Percentiles rank a stretch among this genome's conserved stretches.
Conservation (phyloP, 2,329 filamentous ascomycete genomes). For the Daldinia sp. region DNA sequence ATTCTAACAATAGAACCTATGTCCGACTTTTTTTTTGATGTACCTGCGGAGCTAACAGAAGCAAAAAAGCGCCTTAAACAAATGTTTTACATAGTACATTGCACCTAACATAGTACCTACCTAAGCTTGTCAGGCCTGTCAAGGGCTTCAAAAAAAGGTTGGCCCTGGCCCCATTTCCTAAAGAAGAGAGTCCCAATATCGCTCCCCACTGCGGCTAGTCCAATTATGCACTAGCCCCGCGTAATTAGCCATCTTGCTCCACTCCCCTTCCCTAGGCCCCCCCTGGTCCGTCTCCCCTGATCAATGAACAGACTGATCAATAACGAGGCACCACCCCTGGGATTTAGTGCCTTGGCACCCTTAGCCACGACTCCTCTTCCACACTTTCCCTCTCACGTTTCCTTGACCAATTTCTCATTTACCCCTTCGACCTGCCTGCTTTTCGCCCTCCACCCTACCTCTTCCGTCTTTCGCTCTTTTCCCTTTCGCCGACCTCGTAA, state of each 20-base stretch:
- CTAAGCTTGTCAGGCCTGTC: neutral
- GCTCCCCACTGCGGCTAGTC: conserved; percentile 32
- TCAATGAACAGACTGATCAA: conserved; percentile 38
- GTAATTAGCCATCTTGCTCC: conserved; percentile 40
- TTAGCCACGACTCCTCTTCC: conserved; percentile 40
- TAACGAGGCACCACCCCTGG: conserved; percentile 40
- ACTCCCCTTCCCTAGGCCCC: conserved; percentile 20
- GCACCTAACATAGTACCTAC: neutral
- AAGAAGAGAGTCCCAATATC: conserved; percentile 36
- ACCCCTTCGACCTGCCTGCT: conserved; percentile 44
- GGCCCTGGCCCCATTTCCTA: conserved; percentile 36
- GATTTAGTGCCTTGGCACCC: conserved; percentile 39
- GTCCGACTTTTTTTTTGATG: neutral
- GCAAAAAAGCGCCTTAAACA: conserved; percentile 21
- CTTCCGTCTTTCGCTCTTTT: conserved; percentile 51
- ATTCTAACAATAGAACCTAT: conserved; percentile 17
- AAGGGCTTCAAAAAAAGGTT: conserved; percentile 27
- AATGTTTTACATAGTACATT: conserved; percentile 2
- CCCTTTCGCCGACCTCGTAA: conserved; percentile 52
- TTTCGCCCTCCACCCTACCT: conserved; percentile 46
- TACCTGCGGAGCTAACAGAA: conserved; percentile 5
- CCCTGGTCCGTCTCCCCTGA: conserved; percentile 39
- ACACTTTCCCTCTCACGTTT: conserved; percentile 42
- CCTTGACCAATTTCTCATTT: conserved; percentile 48
- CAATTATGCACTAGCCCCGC: conserved; percentile 30